Conservation (phyloP, 1,284 basidiomycete species). For the Tremellales sp. region DNA sequence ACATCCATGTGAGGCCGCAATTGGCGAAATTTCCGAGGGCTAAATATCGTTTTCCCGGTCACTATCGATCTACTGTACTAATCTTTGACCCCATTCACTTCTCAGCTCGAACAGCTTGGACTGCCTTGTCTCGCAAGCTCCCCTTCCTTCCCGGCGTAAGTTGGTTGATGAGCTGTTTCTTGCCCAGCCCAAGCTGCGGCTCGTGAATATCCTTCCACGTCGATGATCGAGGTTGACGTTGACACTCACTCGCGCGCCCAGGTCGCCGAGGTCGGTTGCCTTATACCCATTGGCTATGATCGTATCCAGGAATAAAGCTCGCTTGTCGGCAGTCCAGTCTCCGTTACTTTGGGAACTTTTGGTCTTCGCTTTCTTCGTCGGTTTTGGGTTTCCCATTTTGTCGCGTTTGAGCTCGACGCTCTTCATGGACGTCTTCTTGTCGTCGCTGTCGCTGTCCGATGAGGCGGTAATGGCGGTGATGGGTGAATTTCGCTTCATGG, state of each 20-base stretch:
- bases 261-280: conserved; percentile 7
- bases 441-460: too few species aligned
- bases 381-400: too few species aligned
- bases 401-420: too few species aligned
- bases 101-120: conserved; percentile 2
- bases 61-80: too few species aligned
- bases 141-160: conserved; percentile 3
- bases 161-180: conserved; percentile 5
- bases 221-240: background rate
- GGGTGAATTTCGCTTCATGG: too few species aligned
- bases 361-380: background rate
- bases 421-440: too few species aligned
- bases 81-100: too few species aligned
- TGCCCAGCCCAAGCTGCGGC: conserved; percentile 4
- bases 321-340: conserved; percentile 17
- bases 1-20: too few species aligned
- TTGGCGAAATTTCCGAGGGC: too few species aligned
- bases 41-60: too few species aligned
- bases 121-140: conserved; percentile 7
- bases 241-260: conserved; percentile 12
- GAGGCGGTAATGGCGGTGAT: too few species aligned
- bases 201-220: background rate
- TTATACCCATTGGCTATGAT: conserved; percentile 18
- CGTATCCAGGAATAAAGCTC: conserved; percentile 13
- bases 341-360: conserved; percentile 2